Percentiles rank a stretch among this genome's conserved stretches.
Conservation (phyloP, 2,329 filamentous ascomycete genomes). For the Chrysosporium keratinophilum region DNA sequence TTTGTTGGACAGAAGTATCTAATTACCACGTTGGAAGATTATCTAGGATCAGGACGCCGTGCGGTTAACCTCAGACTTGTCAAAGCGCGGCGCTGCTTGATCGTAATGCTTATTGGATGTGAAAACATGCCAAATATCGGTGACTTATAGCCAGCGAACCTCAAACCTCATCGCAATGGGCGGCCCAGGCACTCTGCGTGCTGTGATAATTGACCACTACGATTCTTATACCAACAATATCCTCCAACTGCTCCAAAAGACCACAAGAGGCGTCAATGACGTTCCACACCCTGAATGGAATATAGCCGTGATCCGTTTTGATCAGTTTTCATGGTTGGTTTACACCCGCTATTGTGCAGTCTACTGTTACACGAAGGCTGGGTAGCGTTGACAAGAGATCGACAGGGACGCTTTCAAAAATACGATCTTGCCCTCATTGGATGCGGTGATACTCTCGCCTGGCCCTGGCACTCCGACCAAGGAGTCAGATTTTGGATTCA, state of each 20-base stretch:
- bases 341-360: neutral
- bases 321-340: constrained; percentile 16
- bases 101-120: too few relatives aligned
- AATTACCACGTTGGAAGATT: too few relatives aligned
- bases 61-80: too few relatives aligned
- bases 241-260: constrained; percentile 14
- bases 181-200: constrained; percentile 7
- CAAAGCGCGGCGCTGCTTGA: too few relatives aligned
- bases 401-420: constrained; percentile 31
- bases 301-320: constrained; percentile 15
- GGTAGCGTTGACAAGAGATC: neutral
- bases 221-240: constrained; percentile 17
- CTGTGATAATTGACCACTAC: constrained; percentile 16
- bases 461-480: constrained; percentile 73
- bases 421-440: constrained; percentile 51
- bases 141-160: too few relatives aligned
- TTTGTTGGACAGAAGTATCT: too few relatives aligned
- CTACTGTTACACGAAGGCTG: neutral
- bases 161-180: neutral
- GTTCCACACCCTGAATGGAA: constrained; percentile 13
- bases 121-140: too few relatives aligned
- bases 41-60: too few relatives aligned
- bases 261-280: neutral
- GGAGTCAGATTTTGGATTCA: constrained; percentile 69
- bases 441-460: constrained; percentile 81